Evolutionary conservation across 2,329 filamentous ascomycete genomes (phyloP).

Genomic region (Podosphaera leucotricha): DNA sequence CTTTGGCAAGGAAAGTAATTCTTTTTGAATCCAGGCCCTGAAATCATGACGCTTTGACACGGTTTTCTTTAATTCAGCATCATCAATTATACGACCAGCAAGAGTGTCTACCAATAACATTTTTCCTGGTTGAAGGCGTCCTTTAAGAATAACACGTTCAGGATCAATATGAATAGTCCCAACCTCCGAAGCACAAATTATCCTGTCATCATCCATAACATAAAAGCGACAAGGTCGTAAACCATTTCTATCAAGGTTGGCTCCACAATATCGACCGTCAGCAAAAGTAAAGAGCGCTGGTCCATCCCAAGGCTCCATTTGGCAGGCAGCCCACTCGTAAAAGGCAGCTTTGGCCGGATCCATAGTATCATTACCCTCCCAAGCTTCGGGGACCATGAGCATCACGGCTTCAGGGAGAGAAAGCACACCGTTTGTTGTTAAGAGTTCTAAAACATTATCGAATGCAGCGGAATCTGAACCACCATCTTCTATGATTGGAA

Average conservation of each 20-base stretch:
- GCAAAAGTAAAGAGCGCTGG: conserved; percentile 93
- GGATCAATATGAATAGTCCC: conserved; percentile 83
- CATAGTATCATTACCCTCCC: conserved; percentile 84
- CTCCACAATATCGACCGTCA: conserved; percentile 88
- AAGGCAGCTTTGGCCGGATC: conserved; percentile 90
- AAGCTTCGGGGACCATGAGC: conserved; percentile 96
- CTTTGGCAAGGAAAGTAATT: conserved; percentile 60
- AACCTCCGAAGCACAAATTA: conserved; percentile 91
- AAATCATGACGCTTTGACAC: conserved; percentile 79
- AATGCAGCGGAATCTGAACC: conserved; percentile 94
- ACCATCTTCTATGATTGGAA: conserved; percentile 88
- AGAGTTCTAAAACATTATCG: conserved; percentile 82
- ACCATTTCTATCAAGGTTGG: conserved; percentile 88
- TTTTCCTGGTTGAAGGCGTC: conserved; percentile 75
- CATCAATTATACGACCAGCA: conserved; percentile 79
- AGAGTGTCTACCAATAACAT: conserved; percentile 92
- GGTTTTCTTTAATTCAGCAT: conserved; percentile 71
- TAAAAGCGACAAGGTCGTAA: conserved; percentile 92
- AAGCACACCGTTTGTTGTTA: conserved; percentile 87
- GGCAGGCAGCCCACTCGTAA: conserved; percentile 95
- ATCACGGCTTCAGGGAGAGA: conserved; percentile 91
- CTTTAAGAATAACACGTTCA: conserved; percentile 76
- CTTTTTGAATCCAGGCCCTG: conserved; percentile 63
- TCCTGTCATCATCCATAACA: conserved; percentile 86
- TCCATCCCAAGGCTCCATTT: conserved; percentile 98